Evolutionary conservation across 2,329 filamentous ascomycete species (phyloP).

Genomic region (Calonectria crousiana): DNA sequence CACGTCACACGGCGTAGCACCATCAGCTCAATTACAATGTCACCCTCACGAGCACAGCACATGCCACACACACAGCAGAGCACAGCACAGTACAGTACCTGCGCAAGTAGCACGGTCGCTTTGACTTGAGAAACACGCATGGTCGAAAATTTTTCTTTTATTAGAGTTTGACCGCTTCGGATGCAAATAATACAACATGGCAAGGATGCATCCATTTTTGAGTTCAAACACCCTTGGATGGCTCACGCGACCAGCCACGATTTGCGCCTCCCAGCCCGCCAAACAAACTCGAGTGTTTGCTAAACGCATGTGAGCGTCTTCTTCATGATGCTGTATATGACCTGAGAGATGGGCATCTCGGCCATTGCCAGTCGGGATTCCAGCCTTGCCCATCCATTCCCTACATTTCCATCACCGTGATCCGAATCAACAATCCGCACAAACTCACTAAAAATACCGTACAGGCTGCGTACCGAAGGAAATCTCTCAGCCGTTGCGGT

Average conservation of each 20-base stretch:
- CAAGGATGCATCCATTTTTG: background rate
- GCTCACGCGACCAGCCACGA: background rate
- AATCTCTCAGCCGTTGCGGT: constrained; percentile 5
- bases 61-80: background rate
- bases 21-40: background rate
- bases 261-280: background rate
- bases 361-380: background rate
- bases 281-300: background rate
- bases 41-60: background rate
- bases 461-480: background rate
- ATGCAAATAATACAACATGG: background rate
- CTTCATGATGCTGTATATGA: constrained; percentile 5
- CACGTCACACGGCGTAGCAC: background rate
- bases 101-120: background rate
- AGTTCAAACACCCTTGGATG: background rate
- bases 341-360: constrained; percentile 6
- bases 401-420: background rate
- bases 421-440: background rate
- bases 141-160: background rate
- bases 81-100: background rate
- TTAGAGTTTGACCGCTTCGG: background rate
- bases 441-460: background rate
- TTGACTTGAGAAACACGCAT: background rate
- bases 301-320: background rate
- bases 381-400: background rate